These are phyloP conservation scores for Linum lewisii DNA, from an alignment of 345 rosid species.

Conservation along the genomic window DNA sequence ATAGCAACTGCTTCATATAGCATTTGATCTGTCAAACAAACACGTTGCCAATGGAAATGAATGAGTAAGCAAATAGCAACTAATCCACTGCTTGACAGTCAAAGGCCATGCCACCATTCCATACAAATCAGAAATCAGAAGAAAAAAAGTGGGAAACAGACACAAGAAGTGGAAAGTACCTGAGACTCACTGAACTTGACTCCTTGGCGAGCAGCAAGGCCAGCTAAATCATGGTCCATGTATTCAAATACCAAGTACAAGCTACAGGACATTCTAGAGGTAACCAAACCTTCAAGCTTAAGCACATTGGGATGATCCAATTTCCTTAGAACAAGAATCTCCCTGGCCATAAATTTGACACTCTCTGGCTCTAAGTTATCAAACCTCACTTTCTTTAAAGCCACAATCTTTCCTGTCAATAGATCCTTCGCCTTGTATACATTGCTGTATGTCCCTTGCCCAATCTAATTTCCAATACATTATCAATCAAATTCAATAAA, in stretches of 20 bases:
- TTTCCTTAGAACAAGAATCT: constrained; percentile 64
- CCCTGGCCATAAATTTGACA: constrained; percentile 92
- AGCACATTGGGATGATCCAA: constrained; percentile 82
- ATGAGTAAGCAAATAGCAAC: too few species aligned
- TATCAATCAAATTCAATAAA: neutral
- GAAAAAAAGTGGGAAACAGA: neutral
- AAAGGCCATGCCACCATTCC: too few species aligned
- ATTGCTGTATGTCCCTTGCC: constrained; percentile 92
- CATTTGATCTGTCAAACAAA: constrained; percentile 54
- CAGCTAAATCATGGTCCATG: constrained; percentile 95
- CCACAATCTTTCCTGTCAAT: constrained; percentile 73
- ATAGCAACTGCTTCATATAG: constrained; percentile 70
- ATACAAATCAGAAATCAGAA: too few species aligned
- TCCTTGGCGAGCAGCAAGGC: constrained; percentile 57
- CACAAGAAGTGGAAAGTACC: constrained; percentile 28
- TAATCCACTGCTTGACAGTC: too few species aligned
- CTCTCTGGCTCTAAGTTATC: constrained; percentile 89
- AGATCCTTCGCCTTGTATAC: constrained; percentile 90
- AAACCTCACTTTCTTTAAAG: constrained; percentile 87
- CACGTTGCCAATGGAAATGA: too few species aligned
- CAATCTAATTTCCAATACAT: constrained; percentile 42
- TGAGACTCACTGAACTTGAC: constrained; percentile 82
- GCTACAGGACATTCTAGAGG: constrained; percentile 84
- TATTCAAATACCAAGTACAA: constrained; percentile 83
- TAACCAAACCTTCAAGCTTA: constrained; percentile 79